Conservation (phyloP, 176 grass and related monocot species). For the Areca catechu region DNA sequence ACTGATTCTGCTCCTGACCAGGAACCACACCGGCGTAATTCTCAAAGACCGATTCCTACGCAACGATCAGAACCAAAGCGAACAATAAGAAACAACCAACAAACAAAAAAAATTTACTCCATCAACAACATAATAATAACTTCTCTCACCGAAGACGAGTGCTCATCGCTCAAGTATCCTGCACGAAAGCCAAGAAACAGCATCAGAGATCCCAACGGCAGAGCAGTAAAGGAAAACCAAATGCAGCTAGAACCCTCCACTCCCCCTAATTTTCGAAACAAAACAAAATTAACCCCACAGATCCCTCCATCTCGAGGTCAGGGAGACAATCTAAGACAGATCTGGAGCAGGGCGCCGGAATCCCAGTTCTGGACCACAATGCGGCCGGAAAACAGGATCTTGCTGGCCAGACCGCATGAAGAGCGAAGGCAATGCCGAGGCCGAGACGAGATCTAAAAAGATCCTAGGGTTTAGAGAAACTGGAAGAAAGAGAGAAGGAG, state of each 20-base stretch:
- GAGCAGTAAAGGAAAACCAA: too few relatives aligned
- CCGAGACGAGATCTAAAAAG: conserved; percentile 7
- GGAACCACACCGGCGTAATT: conserved; percentile 5
- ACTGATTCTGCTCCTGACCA: background rate
- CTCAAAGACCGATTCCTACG: conserved; percentile 19
- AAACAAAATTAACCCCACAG: too few relatives aligned
- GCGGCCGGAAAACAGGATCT: background rate
- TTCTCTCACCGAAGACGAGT: conserved; percentile 10
- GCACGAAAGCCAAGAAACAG: conserved; percentile 2
- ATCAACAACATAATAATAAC: too few relatives aligned
- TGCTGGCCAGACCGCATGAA: background rate
- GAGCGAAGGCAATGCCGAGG: too few relatives aligned
- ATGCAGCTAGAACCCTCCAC: too few relatives aligned
- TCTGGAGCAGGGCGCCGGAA: background rate
- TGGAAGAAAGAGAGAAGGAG: background rate
- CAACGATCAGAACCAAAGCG: conserved; percentile 6
- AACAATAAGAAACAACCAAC: background rate
- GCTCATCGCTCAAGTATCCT: conserved; percentile 22
- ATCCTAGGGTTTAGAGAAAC: conserved; percentile 9
- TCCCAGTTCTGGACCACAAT: background rate
- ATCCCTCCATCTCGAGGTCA: background rate
- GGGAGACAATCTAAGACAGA: background rate
- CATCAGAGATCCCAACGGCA: conserved; percentile 1
- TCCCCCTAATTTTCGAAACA: too few relatives aligned
- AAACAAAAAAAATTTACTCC: too few relatives aligned